phyloP scores from a whole-genome alignment of 2,329 filamentous ascomycete species.

The Botrytis aclada region DNA sequence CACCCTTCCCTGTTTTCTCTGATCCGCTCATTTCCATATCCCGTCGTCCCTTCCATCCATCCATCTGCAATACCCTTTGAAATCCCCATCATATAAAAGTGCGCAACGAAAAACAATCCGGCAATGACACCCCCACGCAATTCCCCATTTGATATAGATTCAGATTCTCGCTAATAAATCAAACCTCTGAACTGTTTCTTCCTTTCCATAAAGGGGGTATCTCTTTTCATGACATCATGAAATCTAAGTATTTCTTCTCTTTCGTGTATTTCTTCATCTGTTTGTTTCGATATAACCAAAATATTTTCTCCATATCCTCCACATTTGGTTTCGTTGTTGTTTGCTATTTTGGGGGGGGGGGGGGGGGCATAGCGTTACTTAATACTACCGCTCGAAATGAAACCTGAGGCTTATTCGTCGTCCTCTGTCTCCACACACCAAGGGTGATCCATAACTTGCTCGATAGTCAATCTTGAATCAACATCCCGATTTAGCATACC shows the following conservation, averaged over 20 bases:
- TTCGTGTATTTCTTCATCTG: background rate
- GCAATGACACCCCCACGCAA: background rate
- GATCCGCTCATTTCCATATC: background rate
- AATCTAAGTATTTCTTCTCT: conserved; percentile 17
- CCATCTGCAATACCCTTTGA: background rate
- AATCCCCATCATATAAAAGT: background rate
- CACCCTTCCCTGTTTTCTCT: background rate
- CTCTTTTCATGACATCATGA: conserved; percentile 20
- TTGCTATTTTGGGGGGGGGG: conserved; percentile 1
- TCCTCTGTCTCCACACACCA: conserved; percentile 51
- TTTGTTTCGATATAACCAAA: background rate
- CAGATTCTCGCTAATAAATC: conserved; percentile 13
- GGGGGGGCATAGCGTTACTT: background rate
- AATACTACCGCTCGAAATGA: conserved; percentile 20
- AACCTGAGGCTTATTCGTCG: conserved; percentile 29
- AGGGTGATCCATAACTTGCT: conserved; percentile 82
- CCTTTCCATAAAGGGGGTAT: conserved; percentile 20
- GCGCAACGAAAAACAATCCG: background rate
- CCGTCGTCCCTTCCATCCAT: background rate
- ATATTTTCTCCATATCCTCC: background rate
- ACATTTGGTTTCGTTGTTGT: background rate
- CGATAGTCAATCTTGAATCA: conserved; percentile 76
- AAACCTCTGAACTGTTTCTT: conserved; percentile 17
- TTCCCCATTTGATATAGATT: background rate
- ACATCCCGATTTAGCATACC: conserved; percentile 93